These are phyloP conservation scores for Echites panduratus DNA, from an alignment of 257 asterid genomes.

Conservation along the genomic window DNA sequence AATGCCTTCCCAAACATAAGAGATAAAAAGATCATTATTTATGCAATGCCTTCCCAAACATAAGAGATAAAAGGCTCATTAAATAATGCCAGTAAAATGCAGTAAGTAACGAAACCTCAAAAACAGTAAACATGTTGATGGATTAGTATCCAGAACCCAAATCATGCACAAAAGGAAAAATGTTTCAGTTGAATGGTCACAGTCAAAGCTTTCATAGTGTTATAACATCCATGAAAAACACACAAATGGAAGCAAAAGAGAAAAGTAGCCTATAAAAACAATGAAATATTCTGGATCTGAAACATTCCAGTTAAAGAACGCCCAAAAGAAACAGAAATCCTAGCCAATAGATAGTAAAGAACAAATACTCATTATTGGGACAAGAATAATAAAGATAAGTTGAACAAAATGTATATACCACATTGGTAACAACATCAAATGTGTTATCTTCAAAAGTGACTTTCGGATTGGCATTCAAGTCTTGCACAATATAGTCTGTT, in stretches of 20 bases:
- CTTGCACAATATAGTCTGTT: constrained; percentile 88
- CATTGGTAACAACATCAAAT: constrained; percentile 81
- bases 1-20: neutral
- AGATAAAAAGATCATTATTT: neutral
- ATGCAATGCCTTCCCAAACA: neutral
- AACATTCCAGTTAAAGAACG: neutral
- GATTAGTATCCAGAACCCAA: neutral
- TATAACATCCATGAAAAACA: neutral
- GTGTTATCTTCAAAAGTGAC: constrained; percentile 76
- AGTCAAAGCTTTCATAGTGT: neutral
- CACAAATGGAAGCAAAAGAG: neutral
- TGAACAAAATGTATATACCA: constrained; percentile 40
- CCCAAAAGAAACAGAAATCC: neutral
- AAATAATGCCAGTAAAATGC: neutral
- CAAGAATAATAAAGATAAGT: constrained; percentile 2
- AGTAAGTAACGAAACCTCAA: neutral
- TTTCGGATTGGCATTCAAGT: constrained; percentile 70
- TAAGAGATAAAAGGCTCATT: neutral
- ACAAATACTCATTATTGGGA: neutral
- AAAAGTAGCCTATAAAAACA: neutral
- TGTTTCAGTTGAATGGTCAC: neutral
- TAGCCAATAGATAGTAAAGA: neutral
- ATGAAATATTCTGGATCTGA: neutral
- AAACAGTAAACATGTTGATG: neutral
- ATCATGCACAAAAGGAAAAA: neutral